Evolutionary conservation across 2,329 filamentous ascomycete genomes (phyloP).

Genomic region (Colletotrichum gigasporum): DNA sequence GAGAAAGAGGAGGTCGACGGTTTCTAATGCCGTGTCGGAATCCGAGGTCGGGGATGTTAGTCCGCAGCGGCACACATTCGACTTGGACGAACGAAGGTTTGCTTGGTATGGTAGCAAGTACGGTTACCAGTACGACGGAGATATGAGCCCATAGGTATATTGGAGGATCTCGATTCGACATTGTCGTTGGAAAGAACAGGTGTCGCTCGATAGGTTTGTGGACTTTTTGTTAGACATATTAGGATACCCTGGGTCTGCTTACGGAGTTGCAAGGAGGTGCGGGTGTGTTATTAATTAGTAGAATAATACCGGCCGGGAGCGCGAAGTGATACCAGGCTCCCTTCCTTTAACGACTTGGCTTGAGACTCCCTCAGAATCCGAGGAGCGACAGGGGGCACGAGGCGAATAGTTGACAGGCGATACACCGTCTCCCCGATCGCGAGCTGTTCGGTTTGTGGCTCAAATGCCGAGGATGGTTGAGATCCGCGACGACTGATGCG

Average conservation of each 20-base stretch:
- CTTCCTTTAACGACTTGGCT: too few species aligned
- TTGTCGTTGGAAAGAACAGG: background rate
- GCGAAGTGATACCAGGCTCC: too few species aligned
- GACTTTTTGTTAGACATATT: background rate
- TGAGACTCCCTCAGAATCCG: too few species aligned
- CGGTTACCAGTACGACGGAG: too few species aligned
- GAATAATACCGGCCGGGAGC: too few species aligned
- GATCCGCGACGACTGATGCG: too few species aligned
- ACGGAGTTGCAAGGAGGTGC: background rate
- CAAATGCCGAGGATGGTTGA: too few species aligned
- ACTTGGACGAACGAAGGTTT: constrained; percentile 5
- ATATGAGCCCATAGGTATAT: background rate
- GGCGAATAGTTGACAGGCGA: too few species aligned
- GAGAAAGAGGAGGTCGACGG: background rate
- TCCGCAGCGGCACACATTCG: background rate
- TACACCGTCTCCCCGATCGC: too few species aligned
- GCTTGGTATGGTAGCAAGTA: background rate
- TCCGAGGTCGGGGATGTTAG: background rate
- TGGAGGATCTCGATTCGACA: background rate
- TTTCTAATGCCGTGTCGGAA: background rate
- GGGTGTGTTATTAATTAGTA: too few species aligned
- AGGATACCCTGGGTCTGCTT: constrained; percentile 5
- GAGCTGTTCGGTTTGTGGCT: too few species aligned
- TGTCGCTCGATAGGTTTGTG: background rate
- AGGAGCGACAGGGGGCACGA: too few species aligned